A percentile compares a stretch with the other conserved stretches of the same genome.
Evolutionary conservation across 106 monocot species (phyloP).

Genomic region (Amphibolis antarctica): DNA sequence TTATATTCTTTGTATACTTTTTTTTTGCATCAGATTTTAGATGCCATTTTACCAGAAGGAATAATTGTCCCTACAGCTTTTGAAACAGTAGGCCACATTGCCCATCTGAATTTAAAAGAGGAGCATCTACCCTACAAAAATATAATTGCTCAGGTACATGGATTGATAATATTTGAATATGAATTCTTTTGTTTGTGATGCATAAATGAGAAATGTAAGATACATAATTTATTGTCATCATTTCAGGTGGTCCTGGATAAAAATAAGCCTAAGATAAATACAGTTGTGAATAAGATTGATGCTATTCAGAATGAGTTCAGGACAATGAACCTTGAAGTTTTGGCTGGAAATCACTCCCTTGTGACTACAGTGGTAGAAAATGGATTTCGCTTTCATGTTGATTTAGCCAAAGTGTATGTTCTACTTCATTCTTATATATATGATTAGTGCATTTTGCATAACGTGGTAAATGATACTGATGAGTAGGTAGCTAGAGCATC

Average conservation of each 20-base stretch:
- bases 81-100: slow-evolving; percentile 95
- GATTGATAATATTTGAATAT: not conserved
- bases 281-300: slow-evolving; percentile 92
- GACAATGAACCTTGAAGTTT: slow-evolving; percentile 92
- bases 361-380: slow-evolving; percentile 76
- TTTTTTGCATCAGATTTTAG: slow-evolving; percentile 38
- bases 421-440: not conserved
- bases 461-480: too few relatives aligned
- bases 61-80: slow-evolving; percentile 67
- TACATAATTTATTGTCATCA: not conserved
- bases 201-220: too few relatives aligned
- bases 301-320: slow-evolving; percentile 85
- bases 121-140: slow-evolving; percentile 83
- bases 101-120: slow-evolving; percentile 80
- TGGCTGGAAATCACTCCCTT: slow-evolving; percentile 91
- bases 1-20: not conserved
- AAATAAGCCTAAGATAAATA: slow-evolving; percentile 83
- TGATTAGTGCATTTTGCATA: too few relatives aligned
- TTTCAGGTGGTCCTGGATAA: slow-evolving; percentile 85
- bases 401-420: slow-evolving; percentile 69
- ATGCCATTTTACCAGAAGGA: slow-evolving; percentile 61
- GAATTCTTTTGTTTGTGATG: not conserved
- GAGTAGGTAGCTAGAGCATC: too few relatives aligned
- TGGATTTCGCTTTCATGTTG: slow-evolving; percentile 75
- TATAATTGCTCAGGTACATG: slow-evolving; percentile 75